These are phyloP conservation scores for Eragrostis tef DNA, from an alignment of 202 grass and related monocot genomes.

Conservation along the genomic window DNA sequence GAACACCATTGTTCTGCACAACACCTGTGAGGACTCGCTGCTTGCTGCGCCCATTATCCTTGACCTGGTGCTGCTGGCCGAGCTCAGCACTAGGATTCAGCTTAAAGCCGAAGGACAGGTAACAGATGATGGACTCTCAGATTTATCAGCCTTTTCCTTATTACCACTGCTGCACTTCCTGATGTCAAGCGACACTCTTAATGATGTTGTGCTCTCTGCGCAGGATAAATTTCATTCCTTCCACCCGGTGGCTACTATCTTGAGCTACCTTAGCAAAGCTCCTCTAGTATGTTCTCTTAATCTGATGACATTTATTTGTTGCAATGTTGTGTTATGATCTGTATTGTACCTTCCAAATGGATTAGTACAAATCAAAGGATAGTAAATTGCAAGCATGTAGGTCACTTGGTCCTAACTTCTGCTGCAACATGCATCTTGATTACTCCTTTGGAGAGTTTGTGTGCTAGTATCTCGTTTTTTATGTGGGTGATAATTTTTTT, in stretches of 20 bases:
- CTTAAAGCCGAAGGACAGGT: conserved; percentile 84
- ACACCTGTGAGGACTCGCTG: conserved; percentile 97
- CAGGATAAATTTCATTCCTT: conserved; percentile 98
- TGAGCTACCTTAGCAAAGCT: conserved; percentile 97
- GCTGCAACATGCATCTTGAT: background rate
- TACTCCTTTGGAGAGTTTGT: background rate
- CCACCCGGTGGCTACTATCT: conserved; percentile 92
- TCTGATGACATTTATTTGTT: background rate
- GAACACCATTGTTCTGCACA: conserved; percentile 94
- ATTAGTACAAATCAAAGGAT: background rate
- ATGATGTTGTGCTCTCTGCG: background rate
- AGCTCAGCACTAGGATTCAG: conserved; percentile 95
- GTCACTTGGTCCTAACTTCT: background rate
- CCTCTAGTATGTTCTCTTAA: conserved; percentile 68
- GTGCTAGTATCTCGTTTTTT: background rate
- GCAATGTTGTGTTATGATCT: background rate
- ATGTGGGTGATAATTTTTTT: background rate
- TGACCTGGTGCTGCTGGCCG: conserved; percentile 90
- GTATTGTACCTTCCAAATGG: background rate
- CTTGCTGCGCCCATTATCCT: conserved; percentile 89
- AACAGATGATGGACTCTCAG: background rate
- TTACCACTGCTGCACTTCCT: background rate
- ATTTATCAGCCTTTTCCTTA: background rate
- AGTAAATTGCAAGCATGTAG: background rate
- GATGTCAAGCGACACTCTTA: background rate